Percentiles rank a stretch among this genome's conserved stretches.
Conservation (phyloP, 495 filamentous ascomycete species). For the Glonium stellatum region DNA sequence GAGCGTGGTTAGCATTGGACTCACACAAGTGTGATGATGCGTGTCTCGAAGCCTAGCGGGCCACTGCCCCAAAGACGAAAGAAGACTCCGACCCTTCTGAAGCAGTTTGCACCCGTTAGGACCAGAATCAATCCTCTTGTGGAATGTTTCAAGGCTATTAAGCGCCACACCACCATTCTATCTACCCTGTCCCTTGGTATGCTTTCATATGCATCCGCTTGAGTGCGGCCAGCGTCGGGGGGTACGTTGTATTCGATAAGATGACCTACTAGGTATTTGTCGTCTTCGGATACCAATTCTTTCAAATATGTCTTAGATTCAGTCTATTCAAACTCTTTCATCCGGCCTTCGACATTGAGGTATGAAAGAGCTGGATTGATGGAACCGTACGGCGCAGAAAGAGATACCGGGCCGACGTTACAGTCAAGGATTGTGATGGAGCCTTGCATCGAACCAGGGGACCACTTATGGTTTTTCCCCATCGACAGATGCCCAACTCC, state of each 20-base stretch:
- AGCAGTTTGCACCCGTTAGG: not conserved
- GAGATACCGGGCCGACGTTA: not conserved
- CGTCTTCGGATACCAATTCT: not conserved
- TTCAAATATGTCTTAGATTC: not conserved
- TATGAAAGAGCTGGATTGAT: not conserved
- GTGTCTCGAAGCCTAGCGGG: not conserved
- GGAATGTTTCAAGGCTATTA: not conserved
- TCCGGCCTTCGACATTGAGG: constrained; percentile 3
- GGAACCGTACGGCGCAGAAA: constrained; percentile 3
- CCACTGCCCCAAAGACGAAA: not conserved
- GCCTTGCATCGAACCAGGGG: not conserved
- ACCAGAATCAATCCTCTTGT: constrained; percentile 1
- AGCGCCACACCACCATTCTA: not conserved
- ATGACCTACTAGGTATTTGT: not conserved
- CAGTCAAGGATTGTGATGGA: not conserved
- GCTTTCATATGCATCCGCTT: not conserved
- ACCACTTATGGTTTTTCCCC: constrained; percentile 6
- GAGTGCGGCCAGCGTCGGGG: not conserved
- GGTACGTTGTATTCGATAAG: not conserved
- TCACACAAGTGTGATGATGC: not conserved
- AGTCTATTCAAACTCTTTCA: constrained; percentile 1
- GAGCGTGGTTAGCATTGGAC: not conserved
- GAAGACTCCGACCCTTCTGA: not conserved
- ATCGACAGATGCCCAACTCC: constrained; percentile 17
- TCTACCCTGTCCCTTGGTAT: not conserved